These are phyloP conservation scores for Calocybe gangraenosa DNA, from an alignment of 768 basidiomycete species.

Conservation along the genomic window DNA sequence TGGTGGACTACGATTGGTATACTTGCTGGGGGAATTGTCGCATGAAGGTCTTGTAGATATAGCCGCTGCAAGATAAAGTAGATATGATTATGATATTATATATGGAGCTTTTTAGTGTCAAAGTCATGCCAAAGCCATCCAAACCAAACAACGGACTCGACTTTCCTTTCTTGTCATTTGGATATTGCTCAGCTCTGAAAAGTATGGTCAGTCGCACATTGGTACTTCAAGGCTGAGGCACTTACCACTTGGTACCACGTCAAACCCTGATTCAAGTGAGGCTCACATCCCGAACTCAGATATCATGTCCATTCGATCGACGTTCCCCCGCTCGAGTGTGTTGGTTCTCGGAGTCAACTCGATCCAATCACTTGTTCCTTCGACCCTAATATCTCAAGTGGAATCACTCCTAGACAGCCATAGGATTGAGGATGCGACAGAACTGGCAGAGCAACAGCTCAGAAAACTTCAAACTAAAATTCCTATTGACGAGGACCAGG, in stretches of 20 bases:
- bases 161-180: too few species aligned
- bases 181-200: too few species aligned
- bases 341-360: slow-evolving; percentile 60
- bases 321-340: slow-evolving; percentile 64
- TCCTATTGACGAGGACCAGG: slow-evolving; percentile 55
- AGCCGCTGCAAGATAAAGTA: too few species aligned
- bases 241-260: too few species aligned
- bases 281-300: too few species aligned
- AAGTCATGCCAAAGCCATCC: too few species aligned
- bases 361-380: slow-evolving; percentile 63
- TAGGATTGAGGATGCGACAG: slow-evolving; percentile 59
- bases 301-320: slow-evolving; percentile 20
- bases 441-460: slow-evolving; percentile 56
- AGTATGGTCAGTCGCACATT: too few species aligned
- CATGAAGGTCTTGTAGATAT: neutral
- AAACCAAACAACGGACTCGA: too few species aligned
- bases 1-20: slow-evolving; percentile 64
- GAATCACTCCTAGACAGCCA: slow-evolving; percentile 65
- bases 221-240: too few species aligned
- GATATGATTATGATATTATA: too few species aligned
- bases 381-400: slow-evolving; percentile 68
- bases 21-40: neutral
- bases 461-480: slow-evolving; percentile 51
- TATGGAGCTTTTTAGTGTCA: too few species aligned
- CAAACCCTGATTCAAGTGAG: too few species aligned